Percentiles rank a stretch among this genome's conserved stretches.
Conservation (phyloP, 2,329 filamentous ascomycete species). For the Penicillium sp. region DNA sequence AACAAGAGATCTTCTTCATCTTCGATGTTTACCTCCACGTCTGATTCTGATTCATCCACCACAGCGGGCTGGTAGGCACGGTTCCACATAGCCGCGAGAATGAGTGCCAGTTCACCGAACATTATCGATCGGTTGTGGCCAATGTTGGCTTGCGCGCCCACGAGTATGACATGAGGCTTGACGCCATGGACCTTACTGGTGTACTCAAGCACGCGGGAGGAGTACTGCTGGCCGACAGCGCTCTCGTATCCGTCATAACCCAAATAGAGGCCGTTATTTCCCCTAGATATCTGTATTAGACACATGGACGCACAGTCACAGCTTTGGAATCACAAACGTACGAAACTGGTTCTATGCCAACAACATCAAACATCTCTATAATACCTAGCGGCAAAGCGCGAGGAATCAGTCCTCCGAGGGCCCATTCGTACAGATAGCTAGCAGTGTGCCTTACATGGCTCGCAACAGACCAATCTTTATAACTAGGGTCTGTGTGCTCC, state of each 20-base stretch:
- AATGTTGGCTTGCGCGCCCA: background rate
- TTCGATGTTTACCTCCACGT: background rate
- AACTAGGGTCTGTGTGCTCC: background rate
- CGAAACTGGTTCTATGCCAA: too few species aligned
- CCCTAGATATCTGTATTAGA: background rate
- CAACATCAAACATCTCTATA: too few species aligned
- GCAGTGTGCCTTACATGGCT: background rate
- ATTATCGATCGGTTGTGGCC: conserved; percentile 3
- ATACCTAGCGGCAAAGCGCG: too few species aligned
- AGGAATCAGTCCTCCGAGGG: background rate
- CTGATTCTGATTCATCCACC: background rate
- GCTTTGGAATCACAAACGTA: too few species aligned
- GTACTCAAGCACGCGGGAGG: background rate
- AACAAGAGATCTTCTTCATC: background rate
- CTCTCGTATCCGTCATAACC: background rate
- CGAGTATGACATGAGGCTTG: conserved; percentile 1
- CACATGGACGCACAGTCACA: too few species aligned
- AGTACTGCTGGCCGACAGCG: background rate
- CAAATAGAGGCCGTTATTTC: background rate
- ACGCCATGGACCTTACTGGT: background rate
- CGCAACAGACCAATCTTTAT: background rate
- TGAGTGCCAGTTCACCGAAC: conserved; percentile 2
- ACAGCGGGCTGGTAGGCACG: conserved; percentile 5
- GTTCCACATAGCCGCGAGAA: conserved; percentile 7
- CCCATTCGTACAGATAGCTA: background rate